These are phyloP conservation scores for Cryptococcus depauperatus DNA, from an alignment of 1,284 basidiomycete genomes.

Conservation along the genomic window DNA sequence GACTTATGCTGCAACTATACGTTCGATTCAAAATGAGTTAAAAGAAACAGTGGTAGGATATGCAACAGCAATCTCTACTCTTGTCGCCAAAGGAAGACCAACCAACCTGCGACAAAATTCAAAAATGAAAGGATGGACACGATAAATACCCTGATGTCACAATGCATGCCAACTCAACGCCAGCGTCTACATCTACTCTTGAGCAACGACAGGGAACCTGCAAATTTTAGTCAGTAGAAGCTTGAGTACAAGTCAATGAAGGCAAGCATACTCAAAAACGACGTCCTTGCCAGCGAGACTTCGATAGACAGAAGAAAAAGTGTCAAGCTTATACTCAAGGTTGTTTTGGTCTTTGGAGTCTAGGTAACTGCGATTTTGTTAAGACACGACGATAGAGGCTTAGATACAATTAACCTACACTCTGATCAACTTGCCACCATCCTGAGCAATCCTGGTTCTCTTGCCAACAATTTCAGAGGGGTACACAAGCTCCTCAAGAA, in stretches of 20 bases:
- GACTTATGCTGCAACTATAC: too few species aligned
- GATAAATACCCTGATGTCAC: constrained; percentile 10
- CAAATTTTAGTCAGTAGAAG: background rate
- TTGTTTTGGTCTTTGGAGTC: constrained; percentile 98
- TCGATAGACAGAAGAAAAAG: constrained; percentile 46
- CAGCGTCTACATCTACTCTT: constrained; percentile 32
- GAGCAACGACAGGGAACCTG: constrained; percentile 39
- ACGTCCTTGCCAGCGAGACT: constrained; percentile 46
- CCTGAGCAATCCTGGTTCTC: constrained; percentile 82
- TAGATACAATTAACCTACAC: constrained; percentile 58
- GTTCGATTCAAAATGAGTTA: too few species aligned
- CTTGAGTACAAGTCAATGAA: background rate
- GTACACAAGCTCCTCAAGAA: constrained; percentile 98
- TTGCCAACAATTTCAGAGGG: constrained; percentile 99
- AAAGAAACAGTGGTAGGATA: too few species aligned
- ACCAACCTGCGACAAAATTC: background rate
- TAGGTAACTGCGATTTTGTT: constrained; percentile 67
- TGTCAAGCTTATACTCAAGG: constrained; percentile 87
- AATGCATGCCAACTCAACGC: constrained; percentile 34
- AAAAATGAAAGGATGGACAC: constrained; percentile 10
- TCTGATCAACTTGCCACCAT: constrained; percentile 87
- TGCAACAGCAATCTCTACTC: too few species aligned
- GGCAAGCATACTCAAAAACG: constrained; percentile 39
- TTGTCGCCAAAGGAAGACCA: constrained; percentile 1
- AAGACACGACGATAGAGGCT: constrained; percentile 13